Conservation (phyloP, 176 grass and related monocot genomes). For the Pharus latifolius region DNA sequence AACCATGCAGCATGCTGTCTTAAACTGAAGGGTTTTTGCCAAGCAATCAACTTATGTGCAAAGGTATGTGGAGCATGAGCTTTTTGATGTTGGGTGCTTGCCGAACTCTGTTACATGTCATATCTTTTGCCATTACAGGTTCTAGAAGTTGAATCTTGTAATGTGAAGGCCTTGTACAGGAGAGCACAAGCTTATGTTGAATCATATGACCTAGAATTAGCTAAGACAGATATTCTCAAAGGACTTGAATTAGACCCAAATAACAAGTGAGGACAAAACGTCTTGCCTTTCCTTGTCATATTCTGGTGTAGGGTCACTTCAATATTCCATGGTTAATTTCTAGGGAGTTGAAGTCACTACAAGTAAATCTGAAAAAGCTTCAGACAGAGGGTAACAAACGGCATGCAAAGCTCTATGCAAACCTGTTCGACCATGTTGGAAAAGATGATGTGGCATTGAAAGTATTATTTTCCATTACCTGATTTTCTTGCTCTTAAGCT, state of each 20-base stretch:
- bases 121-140: neutral
- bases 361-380: slow-evolving; percentile 25
- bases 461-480: neutral
- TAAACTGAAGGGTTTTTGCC: slow-evolving; percentile 26
- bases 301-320: neutral
- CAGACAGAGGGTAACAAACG: slow-evolving; percentile 19
- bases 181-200: slow-evolving; percentile 35
- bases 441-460: slow-evolving; percentile 17
- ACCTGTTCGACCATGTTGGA: slow-evolving; percentile 9
- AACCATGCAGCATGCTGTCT: slow-evolving; percentile 40
- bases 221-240: slow-evolving; percentile 28
- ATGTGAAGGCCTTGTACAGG: slow-evolving; percentile 35
- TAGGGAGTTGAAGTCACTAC: slow-evolving; percentile 28
- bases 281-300: neutral
- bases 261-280: slow-evolving; percentile 17
- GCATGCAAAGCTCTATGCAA: slow-evolving; percentile 29
- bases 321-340: neutral
- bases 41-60: slow-evolving; percentile 25
- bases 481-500: neutral
- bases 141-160: slow-evolving; percentile 26
- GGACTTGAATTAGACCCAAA: slow-evolving; percentile 19
- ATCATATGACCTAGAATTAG: slow-evolving; percentile 22
- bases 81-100: neutral
- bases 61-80: slow-evolving; percentile 3
- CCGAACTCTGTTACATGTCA: neutral